These are phyloP conservation scores for Nigrograna mackinnonii DNA, from an alignment of 2,329 filamentous ascomycete genomes.

Conservation along the genomic window DNA sequence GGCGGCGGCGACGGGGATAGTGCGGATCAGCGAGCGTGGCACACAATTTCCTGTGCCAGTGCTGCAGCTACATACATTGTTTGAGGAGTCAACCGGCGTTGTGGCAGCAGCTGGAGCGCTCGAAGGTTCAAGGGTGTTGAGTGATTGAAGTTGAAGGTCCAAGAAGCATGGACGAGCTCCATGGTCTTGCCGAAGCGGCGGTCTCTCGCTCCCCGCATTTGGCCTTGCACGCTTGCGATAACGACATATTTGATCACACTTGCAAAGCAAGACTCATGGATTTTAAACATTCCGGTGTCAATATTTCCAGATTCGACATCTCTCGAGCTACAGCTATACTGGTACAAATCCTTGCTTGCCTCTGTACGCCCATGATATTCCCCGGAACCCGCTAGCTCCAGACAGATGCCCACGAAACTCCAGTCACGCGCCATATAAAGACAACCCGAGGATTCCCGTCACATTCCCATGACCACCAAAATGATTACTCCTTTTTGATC, in stretches of 20 bases:
- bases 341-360: not conserved
- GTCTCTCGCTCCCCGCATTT: constrained; percentile 11
- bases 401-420: constrained; percentile 1
- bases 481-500: constrained; percentile 18
- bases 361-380: not conserved
- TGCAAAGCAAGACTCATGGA: no score
- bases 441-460: constrained; percentile 1
- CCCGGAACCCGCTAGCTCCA: constrained; percentile 4
- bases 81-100: constrained; percentile 9
- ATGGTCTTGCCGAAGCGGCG: constrained; percentile 6
- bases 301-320: no score
- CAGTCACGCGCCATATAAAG: constrained; percentile 8
- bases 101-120: constrained; percentile 9
- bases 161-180: not conserved
- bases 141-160: constrained; percentile 5
- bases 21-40: constrained; percentile 29
- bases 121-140: constrained; percentile 7
- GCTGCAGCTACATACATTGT: constrained; percentile 34
- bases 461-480: constrained; percentile 20
- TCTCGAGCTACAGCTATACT: no score
- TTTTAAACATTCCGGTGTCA: no score
- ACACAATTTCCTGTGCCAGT: constrained; percentile 18
- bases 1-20: constrained; percentile 15
- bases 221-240: constrained; percentile 9
- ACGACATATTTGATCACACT: no score